phyloP scores from a whole-genome alignment of 495 filamentous ascomycete genomes.

The Glarea lozoyensis region DNA sequence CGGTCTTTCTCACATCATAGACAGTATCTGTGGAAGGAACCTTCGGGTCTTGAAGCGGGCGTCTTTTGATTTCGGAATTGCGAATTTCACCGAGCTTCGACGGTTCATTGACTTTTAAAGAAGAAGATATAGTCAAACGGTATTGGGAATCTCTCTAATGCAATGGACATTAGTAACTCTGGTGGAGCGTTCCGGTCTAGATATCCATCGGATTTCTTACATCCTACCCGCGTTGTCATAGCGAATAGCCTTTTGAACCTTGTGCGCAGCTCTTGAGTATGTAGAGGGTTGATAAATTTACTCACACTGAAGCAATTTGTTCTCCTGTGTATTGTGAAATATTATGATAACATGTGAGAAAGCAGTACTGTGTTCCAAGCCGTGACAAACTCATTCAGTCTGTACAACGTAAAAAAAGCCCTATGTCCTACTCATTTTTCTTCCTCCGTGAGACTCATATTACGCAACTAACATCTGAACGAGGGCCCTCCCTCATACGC shows the following conservation, averaged over 20 bases:
- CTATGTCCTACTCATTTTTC: background rate
- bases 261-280: constrained; percentile 8
- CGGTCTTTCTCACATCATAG: constrained; percentile 17
- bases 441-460: too few relatives aligned
- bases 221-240: constrained; percentile 22
- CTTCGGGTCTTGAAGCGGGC: constrained; percentile 21
- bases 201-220: constrained; percentile 23
- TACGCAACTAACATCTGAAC: too few relatives aligned
- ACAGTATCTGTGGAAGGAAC: constrained; percentile 18
- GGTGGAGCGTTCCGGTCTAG: constrained; percentile 15
- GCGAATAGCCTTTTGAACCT: constrained; percentile 15
- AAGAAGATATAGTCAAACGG: constrained; percentile 12
- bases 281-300: constrained; percentile 17
- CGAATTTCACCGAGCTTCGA: constrained; percentile 19
- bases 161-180: constrained; percentile 7
- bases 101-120: constrained; percentile 14
- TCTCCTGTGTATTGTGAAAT: too few relatives aligned
- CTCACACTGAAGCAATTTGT: constrained; percentile 8
- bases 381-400: too few relatives aligned
- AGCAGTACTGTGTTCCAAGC: background rate
- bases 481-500: too few relatives aligned
- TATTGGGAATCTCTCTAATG: constrained; percentile 16
- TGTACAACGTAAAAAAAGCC: too few relatives aligned
- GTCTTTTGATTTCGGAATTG: constrained; percentile 22
- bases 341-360: constrained; percentile 3